These are phyloP conservation scores for Sugiyamaella chiloensis DNA, from an alignment of 805 yeast genomes.

Conservation along the genomic window DNA sequence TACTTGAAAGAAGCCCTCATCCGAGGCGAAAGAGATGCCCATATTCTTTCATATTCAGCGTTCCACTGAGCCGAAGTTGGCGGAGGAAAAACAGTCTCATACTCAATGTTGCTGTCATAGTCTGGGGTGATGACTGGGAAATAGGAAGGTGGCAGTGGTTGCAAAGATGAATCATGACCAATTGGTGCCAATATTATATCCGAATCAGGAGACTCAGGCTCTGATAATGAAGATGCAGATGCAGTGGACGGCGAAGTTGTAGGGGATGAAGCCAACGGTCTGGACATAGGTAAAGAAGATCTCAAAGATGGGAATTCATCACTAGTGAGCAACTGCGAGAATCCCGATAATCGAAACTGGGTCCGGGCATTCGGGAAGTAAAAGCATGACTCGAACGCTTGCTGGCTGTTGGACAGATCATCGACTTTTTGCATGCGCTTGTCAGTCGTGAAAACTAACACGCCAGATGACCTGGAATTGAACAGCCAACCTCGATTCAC, in stretches of 20 bases:
- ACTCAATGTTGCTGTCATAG: conserved; percentile 9
- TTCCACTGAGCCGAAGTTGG: conserved; percentile 66
- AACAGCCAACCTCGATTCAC: conserved; percentile 74
- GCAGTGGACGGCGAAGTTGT: conserved; percentile 7
- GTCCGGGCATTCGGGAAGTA: conserved; percentile 59
- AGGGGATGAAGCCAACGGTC: conserved; percentile 15
- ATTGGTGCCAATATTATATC: conserved; percentile 11
- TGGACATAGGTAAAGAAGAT: conserved; percentile 13
- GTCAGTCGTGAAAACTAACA: conserved; percentile 69
- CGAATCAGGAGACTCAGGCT: conserved; percentile 6
- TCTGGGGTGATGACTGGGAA: conserved; percentile 23
- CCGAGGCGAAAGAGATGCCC: conserved; percentile 57
- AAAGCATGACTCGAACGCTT: conserved; percentile 71
- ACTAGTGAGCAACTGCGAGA: conserved; percentile 46
- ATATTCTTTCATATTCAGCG: conserved; percentile 58
- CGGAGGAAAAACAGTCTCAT: conserved; percentile 29
- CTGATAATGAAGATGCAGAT: not conserved
- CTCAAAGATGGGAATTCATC: conserved; percentile 22
- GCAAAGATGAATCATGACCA: not conserved
- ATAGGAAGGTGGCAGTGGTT: conserved; percentile 10
- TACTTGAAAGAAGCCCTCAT: conserved; percentile 66
- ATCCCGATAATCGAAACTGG: conserved; percentile 73
- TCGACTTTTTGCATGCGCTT: conserved; percentile 60
- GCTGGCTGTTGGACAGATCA: conserved; percentile 38
- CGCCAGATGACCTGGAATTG: conserved; percentile 62